A percentile compares a stretch with the other conserved stretches of the same genome.
Conservation (phyloP, 2,329 filamentous ascomycete genomes). For the Fusarium sp. region DNA sequence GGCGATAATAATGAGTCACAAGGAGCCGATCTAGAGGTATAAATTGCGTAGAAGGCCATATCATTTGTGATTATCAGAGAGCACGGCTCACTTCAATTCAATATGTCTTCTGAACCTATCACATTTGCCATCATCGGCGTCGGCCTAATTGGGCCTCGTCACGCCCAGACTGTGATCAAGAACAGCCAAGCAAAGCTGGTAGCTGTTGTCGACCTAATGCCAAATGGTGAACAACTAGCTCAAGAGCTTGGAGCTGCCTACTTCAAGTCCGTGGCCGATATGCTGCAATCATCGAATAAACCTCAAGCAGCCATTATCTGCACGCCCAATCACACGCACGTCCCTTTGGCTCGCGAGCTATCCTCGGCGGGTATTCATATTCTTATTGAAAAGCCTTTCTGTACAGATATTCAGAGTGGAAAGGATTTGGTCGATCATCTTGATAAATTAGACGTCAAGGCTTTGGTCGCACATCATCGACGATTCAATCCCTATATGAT, state of each 20-base stretch:
- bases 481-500: slow-evolving; percentile 68
- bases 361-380: slow-evolving; percentile 61
- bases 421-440: slow-evolving; percentile 45
- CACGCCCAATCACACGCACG: slow-evolving; percentile 69
- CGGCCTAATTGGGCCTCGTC: slow-evolving; percentile 47
- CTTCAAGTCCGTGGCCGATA: slow-evolving; percentile 50
- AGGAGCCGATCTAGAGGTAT: neutral
- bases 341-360: slow-evolving; percentile 59
- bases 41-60: neutral
- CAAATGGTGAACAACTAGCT: slow-evolving; percentile 34
- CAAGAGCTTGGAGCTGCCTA: slow-evolving; percentile 35
- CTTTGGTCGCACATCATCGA: slow-evolving; percentile 67
- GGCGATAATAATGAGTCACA: neutral
- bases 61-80: neutral
- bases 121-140: slow-evolving; percentile 45
- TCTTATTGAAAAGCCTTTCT: slow-evolving; percentile 68
- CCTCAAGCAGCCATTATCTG: slow-evolving; percentile 67
- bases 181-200: slow-evolving; percentile 38
- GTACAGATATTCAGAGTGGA: slow-evolving; percentile 53
- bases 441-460: slow-evolving; percentile 48
- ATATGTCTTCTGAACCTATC: slow-evolving; percentile 18
- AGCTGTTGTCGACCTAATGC: slow-evolving; percentile 47
- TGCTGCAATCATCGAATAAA: slow-evolving; percentile 53
- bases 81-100: neutral
- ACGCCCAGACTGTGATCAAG: slow-evolving; percentile 43